Conservation (phyloP, 1,139 yeast species). For the Pichia sp. region DNA sequence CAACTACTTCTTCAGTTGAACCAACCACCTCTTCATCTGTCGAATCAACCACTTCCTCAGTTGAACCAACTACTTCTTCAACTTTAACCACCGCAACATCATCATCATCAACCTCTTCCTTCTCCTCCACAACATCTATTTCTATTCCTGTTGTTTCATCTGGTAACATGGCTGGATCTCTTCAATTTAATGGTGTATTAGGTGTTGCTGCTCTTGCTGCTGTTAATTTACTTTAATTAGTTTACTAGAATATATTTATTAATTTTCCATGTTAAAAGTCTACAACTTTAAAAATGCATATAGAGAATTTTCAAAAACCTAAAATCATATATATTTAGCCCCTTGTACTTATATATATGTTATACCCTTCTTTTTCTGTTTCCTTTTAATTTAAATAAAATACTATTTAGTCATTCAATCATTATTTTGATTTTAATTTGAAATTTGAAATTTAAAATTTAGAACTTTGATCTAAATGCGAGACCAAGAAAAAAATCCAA, state of each 20-base stretch:
- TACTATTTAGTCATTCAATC: not conserved
- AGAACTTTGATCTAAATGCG: not conserved
- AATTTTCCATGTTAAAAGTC: not conserved
- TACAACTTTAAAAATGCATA: not conserved
- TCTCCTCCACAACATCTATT: not conserved
- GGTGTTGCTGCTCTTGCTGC: slow-evolving; percentile 15
- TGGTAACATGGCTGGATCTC: slow-evolving; percentile 8
- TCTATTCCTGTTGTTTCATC: not conserved
- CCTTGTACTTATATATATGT: not conserved
- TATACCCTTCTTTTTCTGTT: not conserved
- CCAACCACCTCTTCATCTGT: slow-evolving; percentile 18
- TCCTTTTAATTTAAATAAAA: not conserved
- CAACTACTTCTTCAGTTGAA: slow-evolving; percentile 8
- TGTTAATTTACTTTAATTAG: slow-evolving; percentile 6
- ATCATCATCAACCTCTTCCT: slow-evolving; percentile 5
- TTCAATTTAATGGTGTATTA: slow-evolving; percentile 11
- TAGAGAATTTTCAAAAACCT: not conserved
- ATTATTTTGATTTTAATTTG: not conserved
- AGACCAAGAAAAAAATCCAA: not conserved
- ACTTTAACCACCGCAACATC: no score
- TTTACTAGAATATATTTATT: not conserved
- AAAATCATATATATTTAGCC: not conserved
- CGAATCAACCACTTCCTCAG: not conserved
- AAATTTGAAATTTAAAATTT: not conserved
- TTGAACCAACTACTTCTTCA: not conserved